phyloP scores from a whole-genome alignment of 1,139 yeast species.

The Blastobotrys persicus region DNA sequence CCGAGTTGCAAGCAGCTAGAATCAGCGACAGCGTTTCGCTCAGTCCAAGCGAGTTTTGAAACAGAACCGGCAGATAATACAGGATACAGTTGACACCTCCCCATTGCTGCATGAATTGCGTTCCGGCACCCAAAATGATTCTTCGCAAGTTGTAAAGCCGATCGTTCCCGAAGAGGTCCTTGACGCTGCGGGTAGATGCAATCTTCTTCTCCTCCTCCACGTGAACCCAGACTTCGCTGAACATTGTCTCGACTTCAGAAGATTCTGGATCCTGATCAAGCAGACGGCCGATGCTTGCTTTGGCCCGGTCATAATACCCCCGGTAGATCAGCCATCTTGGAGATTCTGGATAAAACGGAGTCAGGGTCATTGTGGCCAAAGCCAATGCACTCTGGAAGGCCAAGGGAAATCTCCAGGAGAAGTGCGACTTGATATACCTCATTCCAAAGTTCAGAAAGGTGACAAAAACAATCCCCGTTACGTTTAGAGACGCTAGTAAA shows the following conservation, averaged over 20 bases:
- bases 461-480: slow-evolving; percentile 55
- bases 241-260: neutral
- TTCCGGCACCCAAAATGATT: slow-evolving; percentile 3
- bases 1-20: slow-evolving; percentile 12
- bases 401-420: slow-evolving; percentile 31
- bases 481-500: slow-evolving; percentile 33
- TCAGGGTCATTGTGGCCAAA: slow-evolving; percentile 15
- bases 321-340: slow-evolving; percentile 34
- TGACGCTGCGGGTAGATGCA: neutral
- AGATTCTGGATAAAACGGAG: slow-evolving; percentile 44
- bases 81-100: slow-evolving; percentile 10
- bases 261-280: slow-evolving; percentile 6
- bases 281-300: slow-evolving; percentile 7
- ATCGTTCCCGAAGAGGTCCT: slow-evolving; percentile 1
- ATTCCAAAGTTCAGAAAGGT: slow-evolving; percentile 13
- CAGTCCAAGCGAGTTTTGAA: slow-evolving; percentile 5
- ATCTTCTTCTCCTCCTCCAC: neutral
- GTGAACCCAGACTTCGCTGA: neutral
- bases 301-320: slow-evolving; percentile 17
- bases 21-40: neutral
- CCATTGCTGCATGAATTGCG: slow-evolving; percentile 13
- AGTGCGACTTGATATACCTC: neutral
- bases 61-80: slow-evolving; percentile 11
- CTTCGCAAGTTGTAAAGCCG: slow-evolving; percentile 9
- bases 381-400: slow-evolving; percentile 16